Evolutionary conservation across 2,329 filamentous ascomycete species (phyloP), one percentile per base, ranked within the genome.

Genomic region (Neopestalotiopsis sp.): DNA sequence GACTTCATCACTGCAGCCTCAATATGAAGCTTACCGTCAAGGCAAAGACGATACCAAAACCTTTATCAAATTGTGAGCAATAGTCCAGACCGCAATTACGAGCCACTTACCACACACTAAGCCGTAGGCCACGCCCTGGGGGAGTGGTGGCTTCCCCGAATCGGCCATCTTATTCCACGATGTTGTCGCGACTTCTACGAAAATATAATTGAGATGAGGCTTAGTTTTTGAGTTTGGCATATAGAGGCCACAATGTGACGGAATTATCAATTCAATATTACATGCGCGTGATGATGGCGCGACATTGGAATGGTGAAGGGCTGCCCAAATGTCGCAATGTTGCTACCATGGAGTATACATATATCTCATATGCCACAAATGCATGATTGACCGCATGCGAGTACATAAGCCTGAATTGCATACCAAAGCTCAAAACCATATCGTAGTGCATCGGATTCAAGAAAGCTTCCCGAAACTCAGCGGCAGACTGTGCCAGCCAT

Each of bases 21-120:
- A 14, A 59, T 17, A 56, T 17, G 7, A 12, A 13, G 17, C 28
- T 30, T 17, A 59, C 57, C 13, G 66, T 67, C 66, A 70, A 66
- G 13, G 68, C 68, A 53, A 70, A 70, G 6, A 67, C 68, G 13
- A 70, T 68, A 32, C 68, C 68, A 24, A 70, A 70, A 6, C 68
- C 68, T 65, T 17, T 5, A 28, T 28, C 34, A 38, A 38, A 38
- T 28, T 28, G 24, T 13, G 13, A 28, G 13, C 1, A 28, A 49
- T 20, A 13, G 34, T 49, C 13, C 4, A 42, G 1, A 28, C 13
- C 32, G 32, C 10, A 45, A 9, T n/a, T 6, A 5, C 2, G 24
- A 20, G 2, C 42, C 7, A 20, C 67, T 61, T 30, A 69, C 67
- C 67, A 49, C 62, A 66, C 6, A 70, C 68, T 12, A 70, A 28